Evolutionary conservation across 306 rosid genomes (phyloP), one percentile per base, ranked within the genome.

Genomic region (Quillaja saponaria): DNA sequence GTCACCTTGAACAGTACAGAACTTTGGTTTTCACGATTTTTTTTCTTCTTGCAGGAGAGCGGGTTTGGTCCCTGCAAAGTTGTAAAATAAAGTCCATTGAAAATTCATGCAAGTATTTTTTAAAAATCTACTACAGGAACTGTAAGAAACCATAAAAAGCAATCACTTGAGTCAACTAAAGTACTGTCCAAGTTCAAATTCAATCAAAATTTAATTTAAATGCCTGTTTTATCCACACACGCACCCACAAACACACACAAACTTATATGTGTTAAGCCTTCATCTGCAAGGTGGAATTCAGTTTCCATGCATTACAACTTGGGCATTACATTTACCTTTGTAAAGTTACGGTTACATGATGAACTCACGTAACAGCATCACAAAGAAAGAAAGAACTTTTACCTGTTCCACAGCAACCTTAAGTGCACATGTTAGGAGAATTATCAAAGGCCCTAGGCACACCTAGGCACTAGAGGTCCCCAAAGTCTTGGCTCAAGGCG

Each of bases 21-120:
- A 35, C 72, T 76, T 59, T 76, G 73, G 50, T 56, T 83, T 74
- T 68, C 78, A 21, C 2, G 51, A 18, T 39, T 76, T 81, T 85
- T 87, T 76, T 87, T 87, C 81, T 80, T 85, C 84, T 77, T 78
- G 76, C 90, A 82, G 11, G 97, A 91, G 69, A 87, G 96, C 25
- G 97, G 96, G 63, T 91, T 91, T 49, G 96, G 97, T 63, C 82
- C 95, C 97, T 91, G 79, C 71, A 76, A 44, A 58, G 57, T 72
- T 77, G 48, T 38, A 37, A n/a, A 56, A 45, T 13, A 19, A 46
- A 49, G 9, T 39, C 53, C 14, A 48, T 18, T n/a, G 14, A 72
- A 58, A 55, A 44, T 31, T 39, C 0, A 17, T 2, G 35, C 7
- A 65, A 41, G 31, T 14, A 35, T 40, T n/a, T n/a, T n/a, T n/a